Percentiles rank a stretch among this genome's conserved stretches.
Conservation (phyloP, 805 yeast species). For the Teunomyces pallodes region DNA sequence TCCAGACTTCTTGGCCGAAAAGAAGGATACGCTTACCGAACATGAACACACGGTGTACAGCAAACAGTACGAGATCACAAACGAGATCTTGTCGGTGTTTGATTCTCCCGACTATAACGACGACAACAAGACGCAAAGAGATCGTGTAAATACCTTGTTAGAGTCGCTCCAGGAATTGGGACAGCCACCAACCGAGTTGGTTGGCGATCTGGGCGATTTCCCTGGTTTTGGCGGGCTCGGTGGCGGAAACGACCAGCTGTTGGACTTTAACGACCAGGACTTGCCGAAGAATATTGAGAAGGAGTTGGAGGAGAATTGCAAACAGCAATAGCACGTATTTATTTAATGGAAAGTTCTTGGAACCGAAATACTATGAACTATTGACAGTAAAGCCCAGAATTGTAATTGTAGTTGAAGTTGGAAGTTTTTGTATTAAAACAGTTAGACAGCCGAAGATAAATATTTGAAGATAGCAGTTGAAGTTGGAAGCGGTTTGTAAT, state of each 20-base stretch:
- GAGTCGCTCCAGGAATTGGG: constrained; percentile 74
- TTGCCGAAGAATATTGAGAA: constrained; percentile 52
- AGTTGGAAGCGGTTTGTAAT: too few species aligned
- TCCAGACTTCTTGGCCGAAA: constrained; percentile 64
- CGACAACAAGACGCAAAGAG: constrained; percentile 40
- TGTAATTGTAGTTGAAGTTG: too few species aligned
- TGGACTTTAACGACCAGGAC: constrained; percentile 51
- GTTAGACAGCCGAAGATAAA: background rate
- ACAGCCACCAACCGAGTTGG: constrained; percentile 74
- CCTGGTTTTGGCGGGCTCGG: constrained; percentile 45
- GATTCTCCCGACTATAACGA: constrained; percentile 66
- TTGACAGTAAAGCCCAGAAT: too few species aligned
- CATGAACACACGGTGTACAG: constrained; percentile 54
- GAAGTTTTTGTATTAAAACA: too few species aligned
- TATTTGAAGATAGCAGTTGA: background rate
- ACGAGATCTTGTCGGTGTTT: constrained; percentile 60
- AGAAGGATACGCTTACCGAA: constrained; percentile 41
- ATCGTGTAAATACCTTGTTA: constrained; percentile 54
- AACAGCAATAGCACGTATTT: constrained; percentile 27
- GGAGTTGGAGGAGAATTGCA: constrained; percentile 57
- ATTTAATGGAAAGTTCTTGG: background rate
- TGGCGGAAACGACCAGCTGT: constrained; percentile 24
- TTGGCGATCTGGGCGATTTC: constrained; percentile 53
- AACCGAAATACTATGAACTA: too few species aligned
- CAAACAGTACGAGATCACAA: constrained; percentile 61